These are phyloP conservation scores for Mallotus japonicus DNA, from an alignment of 441 rosid genomes.

Conservation along the genomic window DNA sequence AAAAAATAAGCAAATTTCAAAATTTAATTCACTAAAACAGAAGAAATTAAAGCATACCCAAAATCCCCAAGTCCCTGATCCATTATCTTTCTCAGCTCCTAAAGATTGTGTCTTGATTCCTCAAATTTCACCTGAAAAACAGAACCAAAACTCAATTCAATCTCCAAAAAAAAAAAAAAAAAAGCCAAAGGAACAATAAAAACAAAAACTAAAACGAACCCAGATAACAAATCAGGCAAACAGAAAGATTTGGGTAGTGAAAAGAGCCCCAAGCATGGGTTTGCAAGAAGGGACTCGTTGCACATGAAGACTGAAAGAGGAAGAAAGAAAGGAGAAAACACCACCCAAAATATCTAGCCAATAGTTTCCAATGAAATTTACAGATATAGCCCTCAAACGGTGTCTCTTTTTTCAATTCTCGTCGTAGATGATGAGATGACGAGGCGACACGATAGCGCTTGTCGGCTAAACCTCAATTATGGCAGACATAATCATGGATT, in stretches of 20 bases:
- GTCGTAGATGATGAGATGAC: neutral
- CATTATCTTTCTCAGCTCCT: constrained; percentile 10
- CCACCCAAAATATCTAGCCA: no score
- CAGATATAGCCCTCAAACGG: neutral
- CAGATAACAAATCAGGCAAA: neutral
- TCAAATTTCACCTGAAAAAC: constrained; percentile 18
- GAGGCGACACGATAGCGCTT: constrained; percentile 22
- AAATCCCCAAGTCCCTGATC: constrained; percentile 35
- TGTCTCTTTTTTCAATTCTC: neutral
- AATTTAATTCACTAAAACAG: no score
- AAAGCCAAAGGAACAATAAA: neutral
- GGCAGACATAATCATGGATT: neutral
- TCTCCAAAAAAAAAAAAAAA: no score
- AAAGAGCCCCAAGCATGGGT: neutral
- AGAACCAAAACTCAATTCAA: neutral
- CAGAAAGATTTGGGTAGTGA: neutral
- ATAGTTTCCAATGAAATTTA: neutral
- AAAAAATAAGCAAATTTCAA: no score
- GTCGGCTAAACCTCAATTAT: constrained; percentile 17
- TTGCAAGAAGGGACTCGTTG: neutral
- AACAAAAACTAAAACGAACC: neutral
- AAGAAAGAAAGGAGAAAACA: neutral
- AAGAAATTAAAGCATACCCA: constrained; percentile 28
- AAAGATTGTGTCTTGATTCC: constrained; percentile 6
- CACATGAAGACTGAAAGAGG: neutral